Evolutionary conservation across 1,284 basidiomycete species (phyloP).

Genomic region (Pulchroboletus neoregius): DNA sequence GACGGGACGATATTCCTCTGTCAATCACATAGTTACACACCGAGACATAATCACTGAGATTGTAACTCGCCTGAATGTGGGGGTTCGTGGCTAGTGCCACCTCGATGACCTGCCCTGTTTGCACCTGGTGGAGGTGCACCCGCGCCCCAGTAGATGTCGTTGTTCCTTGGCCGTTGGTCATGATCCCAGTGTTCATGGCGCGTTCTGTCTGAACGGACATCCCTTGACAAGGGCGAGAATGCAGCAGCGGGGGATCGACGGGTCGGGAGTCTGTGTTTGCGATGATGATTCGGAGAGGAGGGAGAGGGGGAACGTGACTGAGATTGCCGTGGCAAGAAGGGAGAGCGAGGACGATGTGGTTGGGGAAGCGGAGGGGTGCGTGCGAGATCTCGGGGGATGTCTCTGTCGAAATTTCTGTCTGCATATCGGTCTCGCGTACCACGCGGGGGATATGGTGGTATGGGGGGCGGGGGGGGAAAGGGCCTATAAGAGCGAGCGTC

Average conservation of each 20-base stretch:
- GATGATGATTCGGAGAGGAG: slow-evolving; percentile 34
- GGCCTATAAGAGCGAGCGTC: slow-evolving; percentile 24
- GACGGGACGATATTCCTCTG: slow-evolving; percentile 21
- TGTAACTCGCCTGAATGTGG: slow-evolving; percentile 12
- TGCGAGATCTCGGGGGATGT: slow-evolving; percentile 26
- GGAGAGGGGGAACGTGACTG: slow-evolving; percentile 28
- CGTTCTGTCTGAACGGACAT: slow-evolving; percentile 31
- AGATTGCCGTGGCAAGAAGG: slow-evolving; percentile 19
- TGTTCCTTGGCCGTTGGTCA: slow-evolving; percentile 19
- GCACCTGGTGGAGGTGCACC: slow-evolving; percentile 10
- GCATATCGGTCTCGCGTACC: slow-evolving; percentile 25
- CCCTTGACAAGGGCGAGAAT: slow-evolving; percentile 37
- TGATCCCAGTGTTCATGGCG: slow-evolving; percentile 32
- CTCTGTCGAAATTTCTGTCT: slow-evolving; percentile 24
- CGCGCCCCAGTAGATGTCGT: slow-evolving; percentile 12
- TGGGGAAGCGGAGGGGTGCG: slow-evolving; percentile 33
- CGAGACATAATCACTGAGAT: not conserved
- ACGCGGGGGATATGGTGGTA: slow-evolving; percentile 14
- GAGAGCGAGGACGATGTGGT: slow-evolving; percentile 27
- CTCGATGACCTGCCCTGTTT: slow-evolving; percentile 8
- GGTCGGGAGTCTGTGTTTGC: slow-evolving; percentile 44
- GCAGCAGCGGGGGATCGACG: slow-evolving; percentile 36
- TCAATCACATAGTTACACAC: slow-evolving; percentile 5
- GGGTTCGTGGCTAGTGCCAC: slow-evolving; percentile 8
- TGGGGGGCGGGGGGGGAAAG: slow-evolving; percentile 5